These are phyloP conservation scores for Ricinus communis DNA, from an alignment of 345 rosid genomes.

Conservation along the genomic window DNA sequence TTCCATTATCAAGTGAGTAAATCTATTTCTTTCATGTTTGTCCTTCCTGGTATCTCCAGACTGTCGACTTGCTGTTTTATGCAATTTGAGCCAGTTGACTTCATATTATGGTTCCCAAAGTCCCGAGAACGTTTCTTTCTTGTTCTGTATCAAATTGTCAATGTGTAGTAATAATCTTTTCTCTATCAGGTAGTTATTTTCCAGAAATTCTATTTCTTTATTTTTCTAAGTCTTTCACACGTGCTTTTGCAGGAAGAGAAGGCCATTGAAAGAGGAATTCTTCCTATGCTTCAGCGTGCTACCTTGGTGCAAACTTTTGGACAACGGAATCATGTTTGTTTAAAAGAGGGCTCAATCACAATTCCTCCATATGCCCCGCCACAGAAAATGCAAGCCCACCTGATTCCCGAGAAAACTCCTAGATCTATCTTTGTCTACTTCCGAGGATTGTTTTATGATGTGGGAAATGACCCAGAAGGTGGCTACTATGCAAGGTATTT, in stretches of 20 bases:
- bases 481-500: conserved; percentile 92
- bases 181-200: background rate
- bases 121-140: background rate
- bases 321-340: conserved; percentile 89
- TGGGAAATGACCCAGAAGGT: conserved; percentile 94
- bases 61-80: background rate
- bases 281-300: conserved; percentile 70
- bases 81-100: background rate
- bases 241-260: conserved; percentile 71
- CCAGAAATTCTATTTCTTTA: background rate
- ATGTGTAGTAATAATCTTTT: background rate
- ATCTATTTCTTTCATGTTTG: background rate
- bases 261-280: conserved; percentile 83
- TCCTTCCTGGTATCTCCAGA: background rate
- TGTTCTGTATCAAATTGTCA: background rate
- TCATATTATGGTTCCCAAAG: background rate
- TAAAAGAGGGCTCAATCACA: conserved; percentile 79
- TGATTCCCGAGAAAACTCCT: conserved; percentile 70
- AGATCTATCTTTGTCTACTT: conserved; percentile 94
- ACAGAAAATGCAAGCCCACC: conserved; percentile 86
- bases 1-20: conserved; percentile 26
- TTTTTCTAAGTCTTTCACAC: background rate
- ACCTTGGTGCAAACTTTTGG: conserved; percentile 96
- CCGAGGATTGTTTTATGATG: conserved; percentile 89
- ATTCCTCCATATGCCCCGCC: conserved; percentile 97